These are phyloP conservation scores for Populus deltoides DNA, from an alignment of 345 rosid species.

Conservation along the genomic window DNA sequence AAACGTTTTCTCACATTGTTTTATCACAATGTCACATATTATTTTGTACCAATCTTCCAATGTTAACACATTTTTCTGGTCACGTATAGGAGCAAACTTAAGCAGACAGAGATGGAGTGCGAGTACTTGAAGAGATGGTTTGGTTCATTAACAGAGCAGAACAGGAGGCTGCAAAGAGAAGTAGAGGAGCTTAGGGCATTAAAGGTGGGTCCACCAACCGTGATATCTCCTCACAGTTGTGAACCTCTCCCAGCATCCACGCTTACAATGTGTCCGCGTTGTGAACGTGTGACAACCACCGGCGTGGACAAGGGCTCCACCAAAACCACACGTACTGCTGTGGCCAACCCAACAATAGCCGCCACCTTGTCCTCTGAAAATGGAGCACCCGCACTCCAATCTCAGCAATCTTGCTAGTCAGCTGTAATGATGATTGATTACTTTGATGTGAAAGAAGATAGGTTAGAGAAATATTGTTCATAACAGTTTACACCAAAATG, in stretches of 20 bases:
- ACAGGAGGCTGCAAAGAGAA: conserved; percentile 79
- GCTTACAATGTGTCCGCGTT: conserved; percentile 89
- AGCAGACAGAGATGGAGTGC: conserved; percentile 96
- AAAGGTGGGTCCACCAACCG: conserved; percentile 65
- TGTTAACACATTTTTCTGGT: not conserved
- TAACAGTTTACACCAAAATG: conserved; percentile 22
- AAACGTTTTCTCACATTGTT: not conserved
- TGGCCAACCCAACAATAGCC: conserved; percentile 14
- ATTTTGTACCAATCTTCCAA: not conserved
- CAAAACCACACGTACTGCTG: conserved; percentile 6
- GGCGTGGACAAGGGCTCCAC: conserved; percentile 27
- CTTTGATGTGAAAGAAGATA: not conserved
- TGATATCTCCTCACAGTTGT: conserved; percentile 46
- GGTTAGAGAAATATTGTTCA: conserved; percentile 26
- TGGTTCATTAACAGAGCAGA: conserved; percentile 84
- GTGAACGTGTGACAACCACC: conserved; percentile 74
- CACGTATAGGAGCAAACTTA: conserved; percentile 72
- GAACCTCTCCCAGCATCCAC: conserved; percentile 63
- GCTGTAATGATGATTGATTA: not conserved
- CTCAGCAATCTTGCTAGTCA: conserved; percentile 41
- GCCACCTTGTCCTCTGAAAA: conserved; percentile 33
- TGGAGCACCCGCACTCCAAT: conserved; percentile 33
- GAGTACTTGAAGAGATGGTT: conserved; percentile 93
- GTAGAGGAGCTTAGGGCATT: conserved; percentile 90
- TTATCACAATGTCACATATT: not conserved